Conservation (phyloP, 208 protist genomes). For the Kentomonas sorsogonicus region DNA sequence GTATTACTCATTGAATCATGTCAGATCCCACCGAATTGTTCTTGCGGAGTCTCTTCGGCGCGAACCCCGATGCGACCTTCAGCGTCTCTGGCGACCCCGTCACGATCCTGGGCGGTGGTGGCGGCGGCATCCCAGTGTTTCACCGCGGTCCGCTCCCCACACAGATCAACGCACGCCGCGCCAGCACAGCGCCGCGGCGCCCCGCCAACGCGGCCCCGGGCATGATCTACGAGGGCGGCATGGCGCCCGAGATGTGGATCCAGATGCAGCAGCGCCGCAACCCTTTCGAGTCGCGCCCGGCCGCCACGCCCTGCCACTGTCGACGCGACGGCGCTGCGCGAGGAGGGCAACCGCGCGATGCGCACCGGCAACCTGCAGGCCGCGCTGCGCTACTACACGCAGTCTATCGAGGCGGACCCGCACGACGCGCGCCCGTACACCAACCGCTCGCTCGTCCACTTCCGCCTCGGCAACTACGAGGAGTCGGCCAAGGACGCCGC, state of each 20-base stretch:
- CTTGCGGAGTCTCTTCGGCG: too few relatives aligned
- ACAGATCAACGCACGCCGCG: background rate
- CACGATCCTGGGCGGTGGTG: too few relatives aligned
- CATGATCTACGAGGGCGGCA: slow-evolving; percentile 45
- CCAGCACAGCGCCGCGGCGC: background rate
- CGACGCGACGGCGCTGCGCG: slow-evolving; percentile 34
- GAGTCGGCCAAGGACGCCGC: slow-evolving; percentile 32
- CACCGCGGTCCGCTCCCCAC: too few relatives aligned
- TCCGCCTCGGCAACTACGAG: slow-evolving; percentile 36
- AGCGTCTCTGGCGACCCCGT: too few relatives aligned
- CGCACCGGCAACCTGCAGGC: slow-evolving; percentile 31
- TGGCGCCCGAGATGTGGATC: slow-evolving; percentile 62
- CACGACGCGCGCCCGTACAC: slow-evolving; percentile 45
- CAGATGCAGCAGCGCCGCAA: slow-evolving; percentile 56
- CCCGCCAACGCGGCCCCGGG: slow-evolving; percentile 15
- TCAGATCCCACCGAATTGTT: too few relatives aligned
- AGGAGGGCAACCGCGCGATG: slow-evolving; percentile 68
- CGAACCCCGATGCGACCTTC: too few relatives aligned
- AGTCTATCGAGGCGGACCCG: slow-evolving; percentile 57
- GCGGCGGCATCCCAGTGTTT: too few relatives aligned
- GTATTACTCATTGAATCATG: too few relatives aligned
- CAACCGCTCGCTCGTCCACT: slow-evolving; percentile 71
- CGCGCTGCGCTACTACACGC: slow-evolving; percentile 61
- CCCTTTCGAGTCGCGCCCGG: slow-evolving; percentile 15
- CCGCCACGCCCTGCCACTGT: slow-evolving; percentile 13